Percentiles rank a stretch among this genome's conserved stretches.
These are phyloP conservation scores for Nasturtium officinale DNA, from an alignment of 345 rosid species.

Conservation along the genomic window DNA sequence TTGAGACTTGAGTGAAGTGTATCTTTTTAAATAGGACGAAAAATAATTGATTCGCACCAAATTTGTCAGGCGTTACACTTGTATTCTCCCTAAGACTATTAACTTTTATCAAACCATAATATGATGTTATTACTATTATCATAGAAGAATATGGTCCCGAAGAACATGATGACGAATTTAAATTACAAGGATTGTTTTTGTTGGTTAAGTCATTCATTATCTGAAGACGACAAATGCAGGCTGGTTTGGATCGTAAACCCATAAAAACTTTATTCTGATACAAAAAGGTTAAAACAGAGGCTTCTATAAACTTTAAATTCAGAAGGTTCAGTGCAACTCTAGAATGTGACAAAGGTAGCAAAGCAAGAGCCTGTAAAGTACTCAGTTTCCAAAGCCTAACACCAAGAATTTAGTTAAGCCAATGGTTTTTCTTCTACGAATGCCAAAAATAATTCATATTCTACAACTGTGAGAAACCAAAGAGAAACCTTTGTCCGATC, in stretches of 20 bases:
- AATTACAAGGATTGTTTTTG: background rate
- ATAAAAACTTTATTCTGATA: background rate
- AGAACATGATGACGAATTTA: background rate
- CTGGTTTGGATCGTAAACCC: constrained; percentile 15
- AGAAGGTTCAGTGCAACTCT: constrained; percentile 28
- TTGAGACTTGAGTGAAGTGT: constrained; percentile 14
- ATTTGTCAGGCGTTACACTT: constrained; percentile 40
- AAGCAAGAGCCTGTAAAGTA: constrained; percentile 22
- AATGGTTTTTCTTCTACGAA: constrained; percentile 29
- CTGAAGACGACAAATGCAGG: constrained; percentile 3
- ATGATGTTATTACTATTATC: background rate
- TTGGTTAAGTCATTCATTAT: background rate
- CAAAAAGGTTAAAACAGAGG: constrained; percentile 2
- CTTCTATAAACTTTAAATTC: constrained; percentile 29
- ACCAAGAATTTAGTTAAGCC: constrained; percentile 24
- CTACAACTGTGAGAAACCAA: constrained; percentile 2
- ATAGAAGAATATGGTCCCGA: constrained; percentile 3
- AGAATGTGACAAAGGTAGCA: constrained; percentile 26
- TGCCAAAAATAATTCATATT: constrained; percentile 26
- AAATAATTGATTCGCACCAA: constrained; percentile 42
- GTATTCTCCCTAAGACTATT: constrained; percentile 18
- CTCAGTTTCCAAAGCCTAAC: constrained; percentile 38
- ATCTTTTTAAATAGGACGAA: constrained; percentile 23
- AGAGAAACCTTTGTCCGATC: background rate
- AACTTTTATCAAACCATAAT: constrained; percentile 10